These are phyloP conservation scores for Cladophialophora carrionii DNA, from an alignment of 2,329 filamentous ascomycete genomes.

Conservation along the genomic window DNA sequence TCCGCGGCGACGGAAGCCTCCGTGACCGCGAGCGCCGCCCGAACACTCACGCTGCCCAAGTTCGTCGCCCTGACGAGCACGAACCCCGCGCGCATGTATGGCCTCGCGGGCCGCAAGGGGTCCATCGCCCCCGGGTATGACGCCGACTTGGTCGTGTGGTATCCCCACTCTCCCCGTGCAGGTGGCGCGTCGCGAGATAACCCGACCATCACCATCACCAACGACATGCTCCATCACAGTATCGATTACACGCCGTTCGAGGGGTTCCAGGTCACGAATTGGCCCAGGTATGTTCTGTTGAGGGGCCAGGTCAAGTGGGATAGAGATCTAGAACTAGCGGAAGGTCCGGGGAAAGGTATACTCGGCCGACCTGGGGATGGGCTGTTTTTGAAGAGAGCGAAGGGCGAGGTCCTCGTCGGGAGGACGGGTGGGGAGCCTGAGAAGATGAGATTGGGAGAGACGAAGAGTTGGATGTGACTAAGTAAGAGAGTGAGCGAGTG, in stretches of 20 bases:
- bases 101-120: conserved; percentile 47
- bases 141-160: conserved; percentile 52
- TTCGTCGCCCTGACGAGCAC: conserved; percentile 52
- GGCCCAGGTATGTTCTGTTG: conserved; percentile 45
- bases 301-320: conserved; percentile 44
- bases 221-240: conserved; percentile 44
- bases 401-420: conserved; percentile 39
- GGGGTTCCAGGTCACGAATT: conserved; percentile 42
- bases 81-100: conserved; percentile 53
- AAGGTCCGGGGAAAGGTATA: conserved; percentile 38
- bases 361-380: conserved; percentile 43
- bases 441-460: conserved; percentile 32
- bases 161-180: conserved; percentile 39
- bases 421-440: conserved; percentile 21
- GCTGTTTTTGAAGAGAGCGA: conserved; percentile 45
- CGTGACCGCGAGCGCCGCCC: not conserved
- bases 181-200: not conserved
- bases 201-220: conserved; percentile 31
- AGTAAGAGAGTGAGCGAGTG: no score
- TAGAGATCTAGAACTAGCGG: conserved; percentile 38
- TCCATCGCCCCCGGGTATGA: conserved; percentile 50
- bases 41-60: conserved; percentile 42
- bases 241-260: conserved; percentile 47
- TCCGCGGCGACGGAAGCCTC: conserved; percentile 35
- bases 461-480: conserved; percentile 22